phyloP scores from a whole-genome alignment of 2,329 filamentous ascomycete genomes.

The Curvularia verruculosa region DNA sequence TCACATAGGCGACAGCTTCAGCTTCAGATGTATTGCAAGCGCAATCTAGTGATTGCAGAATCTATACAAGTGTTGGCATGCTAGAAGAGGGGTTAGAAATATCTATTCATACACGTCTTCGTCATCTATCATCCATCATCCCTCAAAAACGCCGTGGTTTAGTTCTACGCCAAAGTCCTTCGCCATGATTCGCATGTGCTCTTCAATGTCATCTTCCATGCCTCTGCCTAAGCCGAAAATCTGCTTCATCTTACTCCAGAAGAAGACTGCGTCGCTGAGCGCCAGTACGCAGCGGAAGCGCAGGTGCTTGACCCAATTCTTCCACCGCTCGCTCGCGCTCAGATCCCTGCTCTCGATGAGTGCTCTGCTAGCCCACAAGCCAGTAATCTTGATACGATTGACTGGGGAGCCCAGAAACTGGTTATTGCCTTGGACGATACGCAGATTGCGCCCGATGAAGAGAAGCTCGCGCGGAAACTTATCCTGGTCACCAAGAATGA shows the following conservation, averaged over 20 bases:
- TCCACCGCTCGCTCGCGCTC: conserved; percentile 65
- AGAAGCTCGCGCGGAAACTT: conserved; percentile 91
- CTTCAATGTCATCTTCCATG: conserved; percentile 94
- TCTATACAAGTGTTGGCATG: neutral
- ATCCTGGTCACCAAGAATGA: conserved; percentile 81
- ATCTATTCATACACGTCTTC: conserved; percentile 1
- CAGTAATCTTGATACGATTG: conserved; percentile 91
- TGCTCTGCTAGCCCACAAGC: conserved; percentile 83
- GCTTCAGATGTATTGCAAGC: neutral
- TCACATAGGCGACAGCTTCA: neutral
- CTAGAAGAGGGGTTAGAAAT: neutral
- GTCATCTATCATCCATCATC: conserved; percentile 58
- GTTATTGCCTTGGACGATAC: conserved; percentile 93
- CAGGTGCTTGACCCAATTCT: conserved; percentile 76
- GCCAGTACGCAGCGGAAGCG: conserved; percentile 81
- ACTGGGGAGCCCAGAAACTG: conserved; percentile 88
- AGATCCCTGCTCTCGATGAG: conserved; percentile 76
- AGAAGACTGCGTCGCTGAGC: conserved; percentile 81
- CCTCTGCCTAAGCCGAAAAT: conserved; percentile 76
- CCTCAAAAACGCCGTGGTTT: conserved; percentile 87
- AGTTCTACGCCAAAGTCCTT: conserved; percentile 91
- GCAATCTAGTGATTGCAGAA: neutral
- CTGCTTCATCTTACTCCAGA: conserved; percentile 78
- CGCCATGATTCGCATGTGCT: conserved; percentile 83
- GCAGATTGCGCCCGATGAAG: conserved; percentile 89